Evolutionary conservation across 805 yeast genomes (phyloP).

Genomic region (Pichia occidentalis): DNA sequence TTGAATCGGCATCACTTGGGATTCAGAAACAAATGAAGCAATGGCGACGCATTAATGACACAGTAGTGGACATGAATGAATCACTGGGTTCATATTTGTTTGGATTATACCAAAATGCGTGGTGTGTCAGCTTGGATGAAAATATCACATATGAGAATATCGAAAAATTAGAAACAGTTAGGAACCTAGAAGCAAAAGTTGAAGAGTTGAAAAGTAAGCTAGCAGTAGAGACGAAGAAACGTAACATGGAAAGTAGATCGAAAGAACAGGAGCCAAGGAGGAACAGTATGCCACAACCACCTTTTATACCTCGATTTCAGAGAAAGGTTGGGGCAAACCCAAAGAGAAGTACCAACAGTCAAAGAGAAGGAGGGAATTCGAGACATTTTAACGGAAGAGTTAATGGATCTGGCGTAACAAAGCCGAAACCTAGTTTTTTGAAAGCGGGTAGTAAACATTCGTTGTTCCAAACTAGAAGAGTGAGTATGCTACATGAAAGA

Average conservation of each 20-base stretch:
- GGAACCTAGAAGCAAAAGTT: slow-evolving; percentile 17
- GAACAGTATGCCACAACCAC: slow-evolving; percentile 23
- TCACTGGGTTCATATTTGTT: slow-evolving; percentile 64
- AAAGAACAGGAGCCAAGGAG: slow-evolving; percentile 3
- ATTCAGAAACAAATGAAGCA: slow-evolving; percentile 53
- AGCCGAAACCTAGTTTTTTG: slow-evolving; percentile 1
- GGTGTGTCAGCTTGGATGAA: slow-evolving; percentile 69
- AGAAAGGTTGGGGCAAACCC: background rate
- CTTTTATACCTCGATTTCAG: slow-evolving; percentile 7
- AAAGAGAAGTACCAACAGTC: background rate
- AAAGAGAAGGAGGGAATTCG: background rate
- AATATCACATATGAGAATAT: slow-evolving; percentile 22
- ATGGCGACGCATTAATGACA: slow-evolving; percentile 54
- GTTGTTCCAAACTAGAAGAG: too few relatives aligned
- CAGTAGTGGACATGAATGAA: slow-evolving; percentile 64
- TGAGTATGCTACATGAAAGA: background rate
- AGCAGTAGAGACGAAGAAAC: slow-evolving; percentile 11
- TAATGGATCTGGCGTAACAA: too few relatives aligned
- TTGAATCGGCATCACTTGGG: slow-evolving; percentile 17
- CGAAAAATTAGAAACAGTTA: slow-evolving; percentile 18
- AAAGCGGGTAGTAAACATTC: slow-evolving; percentile 7
- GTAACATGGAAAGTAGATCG: slow-evolving; percentile 10
- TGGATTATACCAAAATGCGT: slow-evolving; percentile 78
- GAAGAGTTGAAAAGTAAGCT: slow-evolving; percentile 13
- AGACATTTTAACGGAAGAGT: too few relatives aligned